A percentile compares a stretch with the other conserved stretches of the same genome.
These are phyloP conservation scores for Backusella parvicylindrica DNA, from an alignment of 192 early-diverging fungal species.

Conservation along the genomic window DNA sequence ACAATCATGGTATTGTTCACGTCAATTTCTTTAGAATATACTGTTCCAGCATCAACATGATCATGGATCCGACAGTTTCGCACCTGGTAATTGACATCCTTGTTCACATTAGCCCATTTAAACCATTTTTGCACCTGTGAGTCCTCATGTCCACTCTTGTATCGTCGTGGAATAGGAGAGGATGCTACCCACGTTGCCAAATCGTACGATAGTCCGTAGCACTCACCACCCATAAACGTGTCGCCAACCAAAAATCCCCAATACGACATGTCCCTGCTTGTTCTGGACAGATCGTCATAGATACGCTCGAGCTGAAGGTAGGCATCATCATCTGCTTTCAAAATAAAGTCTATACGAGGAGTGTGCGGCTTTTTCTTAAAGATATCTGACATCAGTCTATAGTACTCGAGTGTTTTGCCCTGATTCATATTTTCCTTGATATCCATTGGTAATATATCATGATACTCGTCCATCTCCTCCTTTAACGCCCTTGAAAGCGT, in stretches of 20 bases:
- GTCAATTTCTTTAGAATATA: constrained; percentile 21
- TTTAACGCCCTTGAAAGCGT: not conserved
- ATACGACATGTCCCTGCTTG: constrained; percentile 19
- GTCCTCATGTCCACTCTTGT: constrained; percentile 29
- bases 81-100: constrained; percentile 16
- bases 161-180: not conserved
- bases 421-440: constrained; percentile 38
- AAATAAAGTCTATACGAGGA: constrained; percentile 24
- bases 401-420: constrained; percentile 34
- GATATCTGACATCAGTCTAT: not conserved
- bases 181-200: constrained; percentile 17
- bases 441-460: constrained; percentile 30
- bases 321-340: constrained; percentile 35
- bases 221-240: constrained; percentile 29
- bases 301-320: constrained; percentile 28
- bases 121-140: constrained; percentile 33
- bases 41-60: constrained; percentile 7
- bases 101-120: constrained; percentile 9
- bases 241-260: constrained; percentile 30
- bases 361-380: too few relatives aligned
- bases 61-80: constrained; percentile 25
- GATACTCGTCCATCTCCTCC: constrained; percentile 21
- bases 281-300: constrained; percentile 16
- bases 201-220: constrained; percentile 30
- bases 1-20: constrained; percentile 17